Conservation (phyloP, 306 rosid genomes). For the Trifolium subterraneum region DNA sequence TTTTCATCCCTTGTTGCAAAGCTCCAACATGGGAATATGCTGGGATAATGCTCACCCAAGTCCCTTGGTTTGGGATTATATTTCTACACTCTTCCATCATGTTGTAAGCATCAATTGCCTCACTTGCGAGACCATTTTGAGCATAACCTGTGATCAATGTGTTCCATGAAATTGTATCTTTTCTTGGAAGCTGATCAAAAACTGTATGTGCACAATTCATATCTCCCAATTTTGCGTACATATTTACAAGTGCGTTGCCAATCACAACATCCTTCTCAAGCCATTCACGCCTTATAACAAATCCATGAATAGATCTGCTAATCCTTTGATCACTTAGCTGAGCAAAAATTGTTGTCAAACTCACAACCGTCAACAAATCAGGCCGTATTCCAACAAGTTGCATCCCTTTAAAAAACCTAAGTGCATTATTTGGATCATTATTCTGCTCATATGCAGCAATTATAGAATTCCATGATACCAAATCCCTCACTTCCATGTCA, state of each 20-base stretch:
- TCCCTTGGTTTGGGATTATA: slow-evolving; percentile 53
- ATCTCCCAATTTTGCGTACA: slow-evolving; percentile 37
- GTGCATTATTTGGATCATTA: slow-evolving; percentile 46
- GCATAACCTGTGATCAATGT: slow-evolving; percentile 54
- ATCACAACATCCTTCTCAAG: slow-evolving; percentile 37
- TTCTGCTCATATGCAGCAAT: slow-evolving; percentile 51
- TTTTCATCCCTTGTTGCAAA: slow-evolving; percentile 56
- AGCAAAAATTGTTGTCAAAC: slow-evolving; percentile 52
- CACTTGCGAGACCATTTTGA: slow-evolving; percentile 62
- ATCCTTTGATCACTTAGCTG: slow-evolving; percentile 48
- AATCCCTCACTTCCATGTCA: slow-evolving; percentile 48
- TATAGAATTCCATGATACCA: slow-evolving; percentile 36
- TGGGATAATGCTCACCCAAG: slow-evolving; percentile 64
- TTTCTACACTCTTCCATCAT: slow-evolving; percentile 45
- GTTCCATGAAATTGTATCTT: slow-evolving; percentile 57
- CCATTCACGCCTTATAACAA: slow-evolving; percentile 41
- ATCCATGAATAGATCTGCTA: slow-evolving; percentile 52
- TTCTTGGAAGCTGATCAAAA: slow-evolving; percentile 48
- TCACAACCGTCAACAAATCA: slow-evolving; percentile 53
- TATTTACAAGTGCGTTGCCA: slow-evolving; percentile 31
- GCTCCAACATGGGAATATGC: slow-evolving; percentile 62
- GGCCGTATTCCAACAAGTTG: slow-evolving; percentile 47
- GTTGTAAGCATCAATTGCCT: slow-evolving; percentile 48
- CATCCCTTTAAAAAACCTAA: slow-evolving; percentile 47
- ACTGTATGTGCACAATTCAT: slow-evolving; percentile 43